phyloP scores from a whole-genome alignment of 2,329 filamentous ascomycete species.

The Domatiomyces globalis region DNA sequence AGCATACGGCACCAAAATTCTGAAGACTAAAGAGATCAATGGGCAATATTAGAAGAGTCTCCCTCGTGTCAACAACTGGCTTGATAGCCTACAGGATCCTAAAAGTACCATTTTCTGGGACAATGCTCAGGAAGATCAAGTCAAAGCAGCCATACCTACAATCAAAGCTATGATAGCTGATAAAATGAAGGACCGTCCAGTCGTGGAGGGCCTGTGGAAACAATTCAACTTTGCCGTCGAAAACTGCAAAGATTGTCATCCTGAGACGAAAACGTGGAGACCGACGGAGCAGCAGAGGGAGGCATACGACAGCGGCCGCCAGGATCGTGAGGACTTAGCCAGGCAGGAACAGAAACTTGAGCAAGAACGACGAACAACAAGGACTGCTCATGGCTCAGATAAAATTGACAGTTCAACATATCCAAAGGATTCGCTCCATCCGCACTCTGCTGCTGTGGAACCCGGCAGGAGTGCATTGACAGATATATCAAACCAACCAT shows the following conservation, averaged over 20 bases:
- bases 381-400: no score
- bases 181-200: neutral
- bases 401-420: no score
- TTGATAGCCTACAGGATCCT: neutral
- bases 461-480: no score
- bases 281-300: neutral
- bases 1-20: neutral
- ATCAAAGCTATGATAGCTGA: neutral
- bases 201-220: neutral
- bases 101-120: neutral
- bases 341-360: neutral
- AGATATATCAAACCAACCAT: no score
- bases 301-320: neutral
- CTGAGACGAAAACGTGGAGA: neutral
- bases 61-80: neutral
- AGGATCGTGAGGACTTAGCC: neutral
- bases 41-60: neutral
- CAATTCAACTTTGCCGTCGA: neutral
- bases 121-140: neutral
- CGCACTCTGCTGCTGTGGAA: neutral
- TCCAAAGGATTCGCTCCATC: neutral
- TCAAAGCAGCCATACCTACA: neutral
- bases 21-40: neutral
- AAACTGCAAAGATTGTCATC: constrained; percentile 1
- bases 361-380: neutral